phyloP scores from a whole-genome alignment of 2,329 filamentous ascomycete species.

The Verticillium albo-atrum region DNA sequence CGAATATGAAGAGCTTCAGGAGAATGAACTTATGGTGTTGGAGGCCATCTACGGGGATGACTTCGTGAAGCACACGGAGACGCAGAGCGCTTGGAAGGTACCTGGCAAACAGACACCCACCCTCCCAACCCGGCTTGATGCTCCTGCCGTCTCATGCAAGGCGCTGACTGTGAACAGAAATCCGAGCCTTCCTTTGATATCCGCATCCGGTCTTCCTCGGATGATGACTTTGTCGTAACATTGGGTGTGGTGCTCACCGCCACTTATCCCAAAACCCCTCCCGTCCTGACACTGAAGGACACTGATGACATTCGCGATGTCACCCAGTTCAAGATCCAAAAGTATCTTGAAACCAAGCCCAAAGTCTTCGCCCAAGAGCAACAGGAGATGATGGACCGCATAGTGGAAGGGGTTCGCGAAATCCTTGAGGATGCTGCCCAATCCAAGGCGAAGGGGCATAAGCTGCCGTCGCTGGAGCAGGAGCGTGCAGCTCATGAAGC shows the following conservation, averaged over 20 bases:
- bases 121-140: not conserved
- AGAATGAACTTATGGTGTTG: slow-evolving; percentile 81
- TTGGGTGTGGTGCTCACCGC: slow-evolving; percentile 80
- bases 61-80: slow-evolving; percentile 68
- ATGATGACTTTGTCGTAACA: slow-evolving; percentile 65
- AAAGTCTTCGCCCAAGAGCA: slow-evolving; percentile 46
- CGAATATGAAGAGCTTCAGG: slow-evolving; percentile 79
- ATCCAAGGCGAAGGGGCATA: slow-evolving; percentile 67
- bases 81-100: slow-evolving; percentile 81
- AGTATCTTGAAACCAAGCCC: slow-evolving; percentile 55
- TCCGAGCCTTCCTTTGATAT: slow-evolving; percentile 81
- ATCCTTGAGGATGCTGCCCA: slow-evolving; percentile 84
- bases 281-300: slow-evolving; percentile 65
- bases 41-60: slow-evolving; percentile 88
- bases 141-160: not conserved
- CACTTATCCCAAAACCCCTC: slow-evolving; percentile 83
- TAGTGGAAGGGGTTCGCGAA: slow-evolving; percentile 66
- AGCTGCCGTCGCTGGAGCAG: slow-evolving; percentile 82
- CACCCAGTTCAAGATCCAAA: slow-evolving; percentile 66
- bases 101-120: slow-evolving; percentile 1
- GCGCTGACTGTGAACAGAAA: slow-evolving; percentile 47
- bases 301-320: slow-evolving; percentile 62
- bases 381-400: slow-evolving; percentile 58
- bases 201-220: slow-evolving; percentile 66
- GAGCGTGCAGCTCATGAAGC: slow-evolving; percentile 82